Evolutionary conservation across 768 basidiomycete genomes (phyloP).

Genomic region (Tricholoma hemisulphureum): DNA sequence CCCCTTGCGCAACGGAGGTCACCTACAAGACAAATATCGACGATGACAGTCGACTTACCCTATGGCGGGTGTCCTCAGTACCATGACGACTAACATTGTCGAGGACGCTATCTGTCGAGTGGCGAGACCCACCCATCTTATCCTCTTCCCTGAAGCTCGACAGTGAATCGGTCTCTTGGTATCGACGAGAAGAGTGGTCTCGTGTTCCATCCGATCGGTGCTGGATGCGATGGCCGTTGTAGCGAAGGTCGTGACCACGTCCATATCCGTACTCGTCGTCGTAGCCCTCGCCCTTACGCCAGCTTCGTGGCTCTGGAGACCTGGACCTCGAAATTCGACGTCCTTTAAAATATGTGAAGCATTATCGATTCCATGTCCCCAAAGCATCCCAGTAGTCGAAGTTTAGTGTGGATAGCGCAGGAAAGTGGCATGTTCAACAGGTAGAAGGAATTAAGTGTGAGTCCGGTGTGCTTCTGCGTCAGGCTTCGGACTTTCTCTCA

Average conservation of each 20-base stretch:
- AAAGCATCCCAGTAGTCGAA: not conserved
- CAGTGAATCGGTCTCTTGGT: not conserved
- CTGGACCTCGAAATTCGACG: not conserved
- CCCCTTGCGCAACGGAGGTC: not conserved
- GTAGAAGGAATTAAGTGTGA: conserved; percentile 7
- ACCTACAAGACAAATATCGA: not conserved
- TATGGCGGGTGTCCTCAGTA: not conserved
- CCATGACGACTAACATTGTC: not conserved
- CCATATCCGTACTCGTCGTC: not conserved
- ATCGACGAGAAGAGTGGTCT: not conserved
- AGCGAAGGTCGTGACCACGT: not conserved
- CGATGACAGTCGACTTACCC: not conserved
- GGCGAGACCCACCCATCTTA: not conserved
- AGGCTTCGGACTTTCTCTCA: conserved; percentile 7
- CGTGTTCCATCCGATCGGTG: not conserved
- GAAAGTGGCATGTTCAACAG: conserved; percentile 1
- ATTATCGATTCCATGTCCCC: not conserved
- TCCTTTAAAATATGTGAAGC: not conserved
- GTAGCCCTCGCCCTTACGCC: not conserved
- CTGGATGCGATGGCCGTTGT: too few relatives aligned
- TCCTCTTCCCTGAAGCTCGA: conserved; percentile 6
- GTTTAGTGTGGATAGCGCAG: not conserved
- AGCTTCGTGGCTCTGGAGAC: not conserved
- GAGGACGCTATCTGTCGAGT: not conserved
- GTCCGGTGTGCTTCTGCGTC: not conserved